Evolutionary conservation across 208 protist species (phyloP).

Genomic region (Trypanosoma melophagium): DNA sequence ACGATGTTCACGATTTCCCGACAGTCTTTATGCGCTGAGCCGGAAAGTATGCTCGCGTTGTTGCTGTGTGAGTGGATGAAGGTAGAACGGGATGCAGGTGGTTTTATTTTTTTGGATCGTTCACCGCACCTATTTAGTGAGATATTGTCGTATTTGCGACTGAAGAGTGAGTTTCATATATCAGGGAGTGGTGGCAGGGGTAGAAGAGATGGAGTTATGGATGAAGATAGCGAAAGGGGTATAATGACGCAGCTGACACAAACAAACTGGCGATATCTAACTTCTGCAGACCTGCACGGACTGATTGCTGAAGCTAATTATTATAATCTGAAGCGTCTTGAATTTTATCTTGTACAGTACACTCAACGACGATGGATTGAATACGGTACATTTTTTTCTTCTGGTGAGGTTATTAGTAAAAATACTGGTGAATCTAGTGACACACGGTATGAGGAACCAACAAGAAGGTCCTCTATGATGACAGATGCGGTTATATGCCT

Average conservation of each 20-base stretch:
- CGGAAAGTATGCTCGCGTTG: slow-evolving; percentile 11
- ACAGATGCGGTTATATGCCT: slow-evolving; percentile 5
- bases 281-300: neutral
- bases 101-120: slow-evolving; percentile 6
- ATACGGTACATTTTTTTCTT: slow-evolving; percentile 12
- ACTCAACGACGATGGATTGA: slow-evolving; percentile 10
- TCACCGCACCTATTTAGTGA: slow-evolving; percentile 16
- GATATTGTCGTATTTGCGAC: slow-evolving; percentile 6
- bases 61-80: neutral
- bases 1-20: neutral
- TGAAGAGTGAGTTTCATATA: neutral
- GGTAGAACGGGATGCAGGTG: slow-evolving; percentile 4
- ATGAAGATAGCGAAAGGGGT: neutral
- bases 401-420: slow-evolving; percentile 1
- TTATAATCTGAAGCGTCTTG: slow-evolving; percentile 10
- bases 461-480: neutral
- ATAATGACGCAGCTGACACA: neutral
- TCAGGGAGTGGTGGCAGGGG: neutral
- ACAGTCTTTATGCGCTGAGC: slow-evolving; percentile 7
- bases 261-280: slow-evolving; percentile 12
- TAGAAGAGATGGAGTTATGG: neutral
- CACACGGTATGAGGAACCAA: neutral
- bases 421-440: neutral
- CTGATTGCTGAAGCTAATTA: slow-evolving; percentile 14
- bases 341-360: slow-evolving; percentile 3